Conservation (phyloP, 768 basidiomycete species). For the Clitopilus passeckerianus region DNA sequence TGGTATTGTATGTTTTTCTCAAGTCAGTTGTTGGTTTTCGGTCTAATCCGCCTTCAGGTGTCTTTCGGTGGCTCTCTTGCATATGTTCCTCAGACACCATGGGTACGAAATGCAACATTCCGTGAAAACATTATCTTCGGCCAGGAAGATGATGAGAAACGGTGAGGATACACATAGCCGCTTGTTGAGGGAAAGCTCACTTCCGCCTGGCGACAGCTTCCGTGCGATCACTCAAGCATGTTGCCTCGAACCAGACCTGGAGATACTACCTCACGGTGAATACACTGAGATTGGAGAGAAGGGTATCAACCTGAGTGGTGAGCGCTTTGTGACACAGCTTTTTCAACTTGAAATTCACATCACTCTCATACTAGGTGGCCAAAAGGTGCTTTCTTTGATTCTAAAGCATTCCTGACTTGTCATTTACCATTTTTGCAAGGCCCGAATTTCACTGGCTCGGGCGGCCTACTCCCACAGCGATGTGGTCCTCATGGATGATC, state of each 20-base stretch:
- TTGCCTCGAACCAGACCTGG: slow-evolving; percentile 65
- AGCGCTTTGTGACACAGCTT: slow-evolving; percentile 2
- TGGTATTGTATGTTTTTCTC: slow-evolving; percentile 39
- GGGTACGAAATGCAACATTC: slow-evolving; percentile 67
- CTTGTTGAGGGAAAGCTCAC: not conserved
- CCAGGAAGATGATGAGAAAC: slow-evolving; percentile 52
- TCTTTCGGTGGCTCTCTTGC: slow-evolving; percentile 50
- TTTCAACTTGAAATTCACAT: not conserved
- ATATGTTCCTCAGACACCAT: slow-evolving; percentile 57
- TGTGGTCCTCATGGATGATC: slow-evolving; percentile 77
- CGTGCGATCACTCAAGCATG: slow-evolving; percentile 58
- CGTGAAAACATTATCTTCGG: slow-evolving; percentile 77
- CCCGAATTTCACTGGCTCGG: slow-evolving; percentile 71
- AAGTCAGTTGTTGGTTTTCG: not conserved
- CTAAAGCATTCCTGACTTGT: not conserved
- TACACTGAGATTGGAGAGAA: slow-evolving; percentile 73
- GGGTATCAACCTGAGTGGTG: slow-evolving; percentile 65
- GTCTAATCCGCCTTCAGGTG: slow-evolving; percentile 23
- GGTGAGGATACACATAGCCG: slow-evolving; percentile 19
- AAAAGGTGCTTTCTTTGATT: slow-evolving; percentile 21
- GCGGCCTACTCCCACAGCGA: slow-evolving; percentile 73
- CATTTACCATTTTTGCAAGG: slow-evolving; percentile 27
- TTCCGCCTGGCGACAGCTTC: slow-evolving; percentile 32
- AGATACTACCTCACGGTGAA: slow-evolving; percentile 67
- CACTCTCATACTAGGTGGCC: slow-evolving; percentile 21